Conservation (phyloP, 495 filamentous ascomycete genomes). For the Xylaria intraflava region DNA sequence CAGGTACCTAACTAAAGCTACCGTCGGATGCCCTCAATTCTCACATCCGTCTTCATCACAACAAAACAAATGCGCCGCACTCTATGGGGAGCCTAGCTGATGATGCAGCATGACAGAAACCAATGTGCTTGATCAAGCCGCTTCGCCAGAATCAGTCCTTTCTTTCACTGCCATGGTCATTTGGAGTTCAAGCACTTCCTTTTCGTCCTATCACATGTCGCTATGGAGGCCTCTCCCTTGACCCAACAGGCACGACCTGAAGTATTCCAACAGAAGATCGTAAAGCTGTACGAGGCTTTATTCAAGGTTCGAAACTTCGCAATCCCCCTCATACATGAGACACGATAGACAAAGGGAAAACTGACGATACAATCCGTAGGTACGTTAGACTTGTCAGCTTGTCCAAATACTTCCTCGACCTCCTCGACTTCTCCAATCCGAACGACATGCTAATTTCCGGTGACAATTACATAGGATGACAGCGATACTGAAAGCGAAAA, state of each 20-base stretch:
- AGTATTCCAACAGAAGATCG: constrained; percentile 87
- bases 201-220: constrained; percentile 3
- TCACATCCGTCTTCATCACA: background rate
- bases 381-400: constrained; percentile 12
- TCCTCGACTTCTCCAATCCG: background rate
- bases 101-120: background rate
- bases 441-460: constrained; percentile 8
- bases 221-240: constrained; percentile 86
- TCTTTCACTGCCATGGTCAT: constrained; percentile 5
- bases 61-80: background rate
- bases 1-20: background rate
- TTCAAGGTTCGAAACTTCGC: constrained; percentile 60
- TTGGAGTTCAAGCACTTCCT: background rate
- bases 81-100: background rate
- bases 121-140: constrained; percentile 2
- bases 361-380: constrained; percentile 25
- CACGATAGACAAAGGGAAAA: constrained; percentile 12
- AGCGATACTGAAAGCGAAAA: constrained; percentile 55
- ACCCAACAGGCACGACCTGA: constrained; percentile 89
- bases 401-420: background rate
- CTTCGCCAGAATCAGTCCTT: background rate
- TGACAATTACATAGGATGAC: constrained; percentile 31
- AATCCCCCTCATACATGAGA: constrained; percentile 1
- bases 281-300: constrained; percentile 77
- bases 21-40: background rate